Conservation (phyloP, 2,329 filamentous ascomycete genomes). For the Aspergillus sp. region DNA sequence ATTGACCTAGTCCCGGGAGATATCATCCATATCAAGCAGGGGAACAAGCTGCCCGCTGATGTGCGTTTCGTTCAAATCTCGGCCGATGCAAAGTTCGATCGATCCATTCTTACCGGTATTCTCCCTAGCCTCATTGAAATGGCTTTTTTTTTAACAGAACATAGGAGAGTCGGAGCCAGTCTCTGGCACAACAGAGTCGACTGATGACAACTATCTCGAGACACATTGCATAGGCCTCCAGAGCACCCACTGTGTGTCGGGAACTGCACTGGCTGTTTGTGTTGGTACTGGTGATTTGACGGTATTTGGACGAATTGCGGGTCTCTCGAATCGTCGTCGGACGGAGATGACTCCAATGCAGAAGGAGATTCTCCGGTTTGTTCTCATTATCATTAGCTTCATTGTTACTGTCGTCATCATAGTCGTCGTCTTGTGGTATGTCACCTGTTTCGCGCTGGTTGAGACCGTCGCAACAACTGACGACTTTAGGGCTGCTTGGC, state of each 20-base stretch:
- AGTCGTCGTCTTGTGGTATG: conserved; percentile 64
- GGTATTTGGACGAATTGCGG: conserved; percentile 73
- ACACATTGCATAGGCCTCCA: conserved; percentile 73
- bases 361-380: conserved; percentile 70
- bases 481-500: conserved; percentile 60
- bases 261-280: conserved; percentile 64
- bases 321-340: conserved; percentile 67
- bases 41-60: conserved; percentile 72
- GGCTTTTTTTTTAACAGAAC: conserved; percentile 31
- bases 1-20: conserved; percentile 70
- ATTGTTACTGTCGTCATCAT: conserved; percentile 56
- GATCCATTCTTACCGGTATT: conserved; percentile 66
- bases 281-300: conserved; percentile 70
- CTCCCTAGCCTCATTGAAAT: no score
- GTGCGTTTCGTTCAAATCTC: conserved; percentile 67
- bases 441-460: neutral
- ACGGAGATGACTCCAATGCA: conserved; percentile 67
- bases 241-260: conserved; percentile 74
- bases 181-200: conserved; percentile 61
- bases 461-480: conserved; percentile 3
- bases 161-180: conserved; percentile 67
- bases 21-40: conserved; percentile 64
- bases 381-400: conserved; percentile 65
- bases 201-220: conserved; percentile 72
- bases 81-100: conserved; percentile 68